A percentile compares a stretch with the other conserved stretches of the same genome.
These are phyloP conservation scores for Thielaviopsis populi DNA, from an alignment of 2,329 filamentous ascomycete genomes.

Conservation along the genomic window DNA sequence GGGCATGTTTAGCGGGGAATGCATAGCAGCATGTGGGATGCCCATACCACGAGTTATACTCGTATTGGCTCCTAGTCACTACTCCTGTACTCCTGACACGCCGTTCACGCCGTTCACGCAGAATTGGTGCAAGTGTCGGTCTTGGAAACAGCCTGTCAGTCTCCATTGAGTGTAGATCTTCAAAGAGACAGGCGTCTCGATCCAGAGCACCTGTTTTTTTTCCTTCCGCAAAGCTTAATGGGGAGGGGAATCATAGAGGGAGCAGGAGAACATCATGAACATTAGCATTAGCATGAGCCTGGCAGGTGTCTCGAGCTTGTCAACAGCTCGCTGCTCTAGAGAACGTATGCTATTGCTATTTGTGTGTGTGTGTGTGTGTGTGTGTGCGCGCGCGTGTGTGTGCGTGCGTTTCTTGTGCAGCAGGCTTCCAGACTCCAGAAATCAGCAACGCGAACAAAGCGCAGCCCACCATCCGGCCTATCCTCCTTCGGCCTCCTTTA, in stretches of 20 bases:
- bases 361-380: too few relatives aligned
- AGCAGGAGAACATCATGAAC: not conserved
- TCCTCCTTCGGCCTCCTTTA: not conserved
- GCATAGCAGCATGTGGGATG: too few relatives aligned
- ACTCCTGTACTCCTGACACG: not conserved
- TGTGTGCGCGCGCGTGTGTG: too few relatives aligned
- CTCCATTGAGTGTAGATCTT: not conserved
- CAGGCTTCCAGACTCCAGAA: not conserved
- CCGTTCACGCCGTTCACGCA: not conserved
- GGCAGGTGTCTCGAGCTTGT: not conserved
- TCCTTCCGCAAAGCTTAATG: not conserved
- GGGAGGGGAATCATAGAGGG: not conserved
- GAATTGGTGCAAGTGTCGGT: not conserved
- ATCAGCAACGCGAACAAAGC: not conserved
- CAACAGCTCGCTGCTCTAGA: not conserved
- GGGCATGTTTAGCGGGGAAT: too few relatives aligned
- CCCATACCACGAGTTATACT: not conserved
- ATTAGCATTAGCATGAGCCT: not conserved
- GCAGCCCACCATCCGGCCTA: not conserved
- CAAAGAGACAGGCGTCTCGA: not conserved
- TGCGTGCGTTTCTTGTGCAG: too few relatives aligned
- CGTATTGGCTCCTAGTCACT: not conserved
- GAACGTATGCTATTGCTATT: not conserved
- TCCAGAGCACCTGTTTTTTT: not conserved
- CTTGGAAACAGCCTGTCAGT: not conserved